phyloP scores from a whole-genome alignment of 306 rosid genomes.

The Gillenia trifoliata region DNA sequence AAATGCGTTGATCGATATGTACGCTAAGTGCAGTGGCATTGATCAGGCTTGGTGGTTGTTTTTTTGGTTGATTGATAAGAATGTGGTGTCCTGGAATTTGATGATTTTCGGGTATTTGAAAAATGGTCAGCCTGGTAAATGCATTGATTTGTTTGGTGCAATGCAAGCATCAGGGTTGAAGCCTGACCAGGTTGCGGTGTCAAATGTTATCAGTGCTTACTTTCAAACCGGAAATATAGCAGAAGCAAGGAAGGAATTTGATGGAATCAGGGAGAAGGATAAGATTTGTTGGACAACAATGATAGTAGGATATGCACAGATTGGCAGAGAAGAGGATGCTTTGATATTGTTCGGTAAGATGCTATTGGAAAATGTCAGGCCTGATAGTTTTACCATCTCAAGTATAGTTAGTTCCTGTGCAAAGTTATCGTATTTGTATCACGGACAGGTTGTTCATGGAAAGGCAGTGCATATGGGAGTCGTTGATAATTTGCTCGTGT shows the following conservation, averaged over 20 bases:
- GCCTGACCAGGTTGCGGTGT: conserved; percentile 29
- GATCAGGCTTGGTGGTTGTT: conserved; percentile 30
- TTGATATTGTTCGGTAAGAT: conserved; percentile 26
- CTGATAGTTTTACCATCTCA: conserved; percentile 24
- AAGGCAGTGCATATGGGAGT: conserved; percentile 26
- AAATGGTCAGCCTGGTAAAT: conserved; percentile 23
- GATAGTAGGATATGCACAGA: conserved; percentile 24
- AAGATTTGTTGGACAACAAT: conserved; percentile 36
- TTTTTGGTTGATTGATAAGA: conserved; percentile 18
- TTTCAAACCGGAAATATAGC: conserved; percentile 19
- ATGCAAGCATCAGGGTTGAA: conserved; percentile 14
- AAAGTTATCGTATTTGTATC: conserved; percentile 20
- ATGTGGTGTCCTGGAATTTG: conserved; percentile 29
- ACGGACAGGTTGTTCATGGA: conserved; percentile 33
- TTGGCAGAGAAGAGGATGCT: conserved; percentile 34
- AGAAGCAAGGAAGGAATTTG: conserved; percentile 22
- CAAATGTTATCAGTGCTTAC: conserved; percentile 20
- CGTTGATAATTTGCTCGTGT: conserved; percentile 21
- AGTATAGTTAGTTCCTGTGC: conserved; percentile 29
- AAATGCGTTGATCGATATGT: conserved; percentile 24
- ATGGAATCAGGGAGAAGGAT: conserved; percentile 22
- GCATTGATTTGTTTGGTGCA: conserved; percentile 16
- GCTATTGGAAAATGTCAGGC: conserved; percentile 15
- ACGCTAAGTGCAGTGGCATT: conserved; percentile 30
- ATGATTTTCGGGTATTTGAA: conserved; percentile 26